Evolutionary conservation across 306 rosid genomes (phyloP).

Genomic region (Geum urbanum): DNA sequence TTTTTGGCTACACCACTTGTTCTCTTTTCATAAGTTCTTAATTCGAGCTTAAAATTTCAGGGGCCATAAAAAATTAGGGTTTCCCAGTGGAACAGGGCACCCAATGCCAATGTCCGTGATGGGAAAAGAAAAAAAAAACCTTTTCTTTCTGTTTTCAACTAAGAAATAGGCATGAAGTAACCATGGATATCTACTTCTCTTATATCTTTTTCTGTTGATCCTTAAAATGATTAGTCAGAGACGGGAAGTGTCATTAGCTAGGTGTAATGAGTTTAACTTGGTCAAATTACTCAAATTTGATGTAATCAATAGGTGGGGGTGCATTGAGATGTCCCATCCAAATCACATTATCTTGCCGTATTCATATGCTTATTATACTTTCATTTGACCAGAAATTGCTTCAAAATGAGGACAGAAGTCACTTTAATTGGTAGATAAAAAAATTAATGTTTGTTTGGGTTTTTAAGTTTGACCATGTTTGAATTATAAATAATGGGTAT

Average conservation of each 20-base stretch:
- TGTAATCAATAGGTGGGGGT: slow-evolving; percentile 6
- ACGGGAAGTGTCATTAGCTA: neutral
- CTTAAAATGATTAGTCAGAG: slow-evolving; percentile 6
- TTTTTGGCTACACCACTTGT: no score
- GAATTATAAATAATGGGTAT: no score
- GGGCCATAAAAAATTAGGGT: neutral
- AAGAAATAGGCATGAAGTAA: neutral
- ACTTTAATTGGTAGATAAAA: no score
- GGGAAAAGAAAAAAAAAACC: neutral
- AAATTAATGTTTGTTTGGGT: no score
- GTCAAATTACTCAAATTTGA: slow-evolving; percentile 7
- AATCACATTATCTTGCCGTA: neutral
- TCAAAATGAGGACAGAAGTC: neutral
- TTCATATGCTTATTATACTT: neutral
- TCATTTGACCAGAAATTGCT: neutral
- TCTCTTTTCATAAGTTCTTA: neutral
- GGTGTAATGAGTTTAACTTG: neutral
- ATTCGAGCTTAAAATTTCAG: neutral
- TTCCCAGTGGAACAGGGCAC: slow-evolving; percentile 15
- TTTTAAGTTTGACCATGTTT: no score
- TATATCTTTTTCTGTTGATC: neutral
- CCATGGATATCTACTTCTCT: neutral
- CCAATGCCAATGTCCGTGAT: slow-evolving; percentile 15
- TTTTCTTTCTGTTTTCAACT: neutral
- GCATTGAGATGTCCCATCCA: neutral